phyloP scores from a whole-genome alignment of 768 basidiomycete species.

The Fistulinella prunicolor region DNA sequence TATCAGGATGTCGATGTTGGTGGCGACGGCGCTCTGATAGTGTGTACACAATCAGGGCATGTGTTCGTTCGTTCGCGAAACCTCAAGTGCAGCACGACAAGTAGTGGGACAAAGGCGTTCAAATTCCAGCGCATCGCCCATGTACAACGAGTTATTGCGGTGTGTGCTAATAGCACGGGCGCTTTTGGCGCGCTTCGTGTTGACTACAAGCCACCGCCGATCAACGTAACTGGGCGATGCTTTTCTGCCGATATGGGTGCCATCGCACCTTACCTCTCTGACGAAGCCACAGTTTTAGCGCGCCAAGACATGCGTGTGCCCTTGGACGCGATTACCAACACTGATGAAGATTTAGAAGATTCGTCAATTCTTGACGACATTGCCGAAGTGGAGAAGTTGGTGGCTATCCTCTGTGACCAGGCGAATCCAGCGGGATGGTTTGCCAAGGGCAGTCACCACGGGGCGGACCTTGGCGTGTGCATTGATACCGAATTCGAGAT shows the following conservation, averaged over 20 bases:
- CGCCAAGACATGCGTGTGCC: neutral
- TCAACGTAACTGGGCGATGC: slow-evolving; percentile 52
- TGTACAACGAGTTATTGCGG: slow-evolving; percentile 81
- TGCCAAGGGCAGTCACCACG: slow-evolving; percentile 39
- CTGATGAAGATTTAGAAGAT: slow-evolving; percentile 41
- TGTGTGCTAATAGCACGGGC: slow-evolving; percentile 84
- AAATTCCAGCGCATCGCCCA: slow-evolving; percentile 80
- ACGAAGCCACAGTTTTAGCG: neutral
- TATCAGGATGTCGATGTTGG: slow-evolving; percentile 84
- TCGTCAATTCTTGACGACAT: slow-evolving; percentile 36
- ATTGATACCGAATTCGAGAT: slow-evolving; percentile 44
- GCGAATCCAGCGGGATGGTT: too few relatives aligned
- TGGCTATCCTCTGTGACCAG: slow-evolving; percentile 7
- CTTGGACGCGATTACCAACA: slow-evolving; percentile 3
- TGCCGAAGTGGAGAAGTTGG: slow-evolving; percentile 27
- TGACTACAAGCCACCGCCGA: slow-evolving; percentile 59
- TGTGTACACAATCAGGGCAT: slow-evolving; percentile 94
- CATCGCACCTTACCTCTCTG: slow-evolving; percentile 56
- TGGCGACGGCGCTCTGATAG: slow-evolving; percentile 80
- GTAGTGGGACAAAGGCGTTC: slow-evolving; percentile 44
- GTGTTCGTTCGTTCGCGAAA: slow-evolving; percentile 81
- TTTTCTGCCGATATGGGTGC: slow-evolving; percentile 64
- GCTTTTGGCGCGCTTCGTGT: slow-evolving; percentile 83
- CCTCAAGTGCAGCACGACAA: slow-evolving; percentile 23
- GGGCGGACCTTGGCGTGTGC: slow-evolving; percentile 62